These are phyloP conservation scores for Hirsutella minnesotensis DNA, from an alignment of 2,329 filamentous ascomycete genomes.

Conservation along the genomic window DNA sequence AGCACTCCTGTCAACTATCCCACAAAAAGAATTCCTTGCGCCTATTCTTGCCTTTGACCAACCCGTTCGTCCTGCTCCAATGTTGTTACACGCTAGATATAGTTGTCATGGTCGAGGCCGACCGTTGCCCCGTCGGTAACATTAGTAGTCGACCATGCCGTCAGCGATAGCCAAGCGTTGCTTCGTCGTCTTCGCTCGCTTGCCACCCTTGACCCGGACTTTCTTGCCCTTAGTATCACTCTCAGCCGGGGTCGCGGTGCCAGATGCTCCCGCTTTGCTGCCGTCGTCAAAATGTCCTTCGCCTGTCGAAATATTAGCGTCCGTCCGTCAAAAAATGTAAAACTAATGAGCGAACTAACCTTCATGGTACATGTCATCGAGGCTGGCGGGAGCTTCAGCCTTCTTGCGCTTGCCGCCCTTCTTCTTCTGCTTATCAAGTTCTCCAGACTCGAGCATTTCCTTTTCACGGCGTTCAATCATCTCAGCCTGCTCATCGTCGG, in stretches of 20 bases:
- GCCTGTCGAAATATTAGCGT: conserved; percentile 39
- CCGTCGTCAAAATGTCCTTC: conserved; percentile 92
- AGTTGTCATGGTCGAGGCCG: no score
- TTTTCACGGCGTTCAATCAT: conserved; percentile 88
- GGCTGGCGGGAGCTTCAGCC: conserved; percentile 44
- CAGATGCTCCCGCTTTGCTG: conserved; percentile 57
- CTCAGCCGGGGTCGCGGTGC: conserved; percentile 70
- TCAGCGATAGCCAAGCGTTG: conserved; percentile 58
- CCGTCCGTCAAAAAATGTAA: not conserved
- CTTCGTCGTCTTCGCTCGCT: conserved; percentile 55
- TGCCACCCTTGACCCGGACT: conserved; percentile 44
- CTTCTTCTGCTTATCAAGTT: conserved; percentile 52
- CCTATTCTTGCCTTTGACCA: no score
- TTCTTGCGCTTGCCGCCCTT: conserved; percentile 46
- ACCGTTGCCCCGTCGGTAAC: no score
- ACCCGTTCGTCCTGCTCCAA: no score
- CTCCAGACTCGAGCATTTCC: conserved; percentile 66
- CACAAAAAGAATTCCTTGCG: no score
- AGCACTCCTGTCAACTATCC: no score
- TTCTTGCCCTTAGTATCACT: conserved; percentile 39
- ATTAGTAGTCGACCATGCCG: conserved; percentile 36
- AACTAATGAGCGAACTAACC: conserved; percentile 46
- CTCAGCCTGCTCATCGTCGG: conserved; percentile 91
- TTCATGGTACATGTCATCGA: conserved; percentile 99
- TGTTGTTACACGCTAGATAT: no score